A percentile compares a stretch with the other conserved stretches of the same genome.
phyloP scores from a whole-genome alignment of 257 asterid genomes.

The Nicotiana tomentosiformis region DNA sequence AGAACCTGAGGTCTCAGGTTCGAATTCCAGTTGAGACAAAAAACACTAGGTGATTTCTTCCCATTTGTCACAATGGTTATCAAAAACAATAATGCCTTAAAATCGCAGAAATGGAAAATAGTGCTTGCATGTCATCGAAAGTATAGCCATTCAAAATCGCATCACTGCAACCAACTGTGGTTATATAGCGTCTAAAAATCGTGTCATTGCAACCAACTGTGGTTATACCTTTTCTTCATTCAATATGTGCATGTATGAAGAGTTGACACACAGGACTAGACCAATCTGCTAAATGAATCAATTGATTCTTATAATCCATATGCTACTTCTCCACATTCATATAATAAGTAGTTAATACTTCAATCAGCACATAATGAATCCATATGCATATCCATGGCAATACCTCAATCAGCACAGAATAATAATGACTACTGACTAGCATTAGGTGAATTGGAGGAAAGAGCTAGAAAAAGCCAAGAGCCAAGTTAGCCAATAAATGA shows the following conservation, averaged over 20 bases:
- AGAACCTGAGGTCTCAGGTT: no score
- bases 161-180: not conserved
- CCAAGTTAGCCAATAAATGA: not conserved
- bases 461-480: not conserved
- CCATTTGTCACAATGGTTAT: no score
- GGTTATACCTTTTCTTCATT: not conserved
- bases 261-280: not conserved
- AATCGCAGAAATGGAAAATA: no score
- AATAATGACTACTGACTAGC: not conserved
- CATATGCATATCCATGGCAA: not conserved
- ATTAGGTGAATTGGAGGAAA: not conserved
- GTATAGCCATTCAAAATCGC: not conserved
- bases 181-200: not conserved
- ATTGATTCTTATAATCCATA: not conserved
- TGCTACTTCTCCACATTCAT: not conserved
- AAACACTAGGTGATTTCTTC: no score
- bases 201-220: not conserved
- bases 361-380: not conserved
- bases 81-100: no score
- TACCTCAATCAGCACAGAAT: not conserved
- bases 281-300: not conserved
- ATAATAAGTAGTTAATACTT: not conserved
- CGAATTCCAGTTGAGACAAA: no score
- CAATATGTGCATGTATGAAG: not conserved
- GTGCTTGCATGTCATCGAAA: not conserved